Evolutionary conservation across 164 flowering plant species (phyloP).

Genomic region (Chimonanthus praecox): DNA sequence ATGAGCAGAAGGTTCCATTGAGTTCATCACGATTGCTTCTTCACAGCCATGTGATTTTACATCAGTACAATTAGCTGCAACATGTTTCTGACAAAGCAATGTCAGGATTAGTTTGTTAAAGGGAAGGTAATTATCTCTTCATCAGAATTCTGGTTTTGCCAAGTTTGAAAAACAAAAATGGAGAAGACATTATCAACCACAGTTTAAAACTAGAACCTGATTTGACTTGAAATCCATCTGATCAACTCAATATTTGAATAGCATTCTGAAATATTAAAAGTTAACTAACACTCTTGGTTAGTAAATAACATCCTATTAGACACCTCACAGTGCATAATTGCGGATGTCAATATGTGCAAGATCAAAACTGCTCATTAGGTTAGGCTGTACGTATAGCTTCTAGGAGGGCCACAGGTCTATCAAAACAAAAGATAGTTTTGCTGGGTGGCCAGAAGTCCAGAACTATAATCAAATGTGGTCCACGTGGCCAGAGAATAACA

Average conservation of each 20-base stretch:
- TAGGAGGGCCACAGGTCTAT: no score
- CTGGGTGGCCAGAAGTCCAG: no score
- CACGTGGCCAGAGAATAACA: no score
- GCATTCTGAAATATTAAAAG: neutral
- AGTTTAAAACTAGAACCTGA: neutral
- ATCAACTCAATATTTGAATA: no score
- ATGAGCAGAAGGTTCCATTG: constrained; percentile 6
- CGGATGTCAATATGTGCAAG: no score
- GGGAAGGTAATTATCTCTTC: no score
- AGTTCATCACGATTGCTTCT: constrained; percentile 11
- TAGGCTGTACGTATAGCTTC: no score
- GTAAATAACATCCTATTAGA: neutral
- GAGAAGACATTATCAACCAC: neutral
- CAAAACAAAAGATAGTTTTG: no score
- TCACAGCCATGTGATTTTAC: constrained; percentile 23
- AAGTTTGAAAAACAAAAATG: neutral
- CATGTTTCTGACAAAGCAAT: neutral
- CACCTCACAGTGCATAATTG: neutral
- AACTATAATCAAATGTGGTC: no score
- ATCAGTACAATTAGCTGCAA: neutral
- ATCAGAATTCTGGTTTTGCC: no score
- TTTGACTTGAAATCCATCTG: neutral
- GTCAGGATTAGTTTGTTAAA: neutral
- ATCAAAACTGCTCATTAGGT: no score
- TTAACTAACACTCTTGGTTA: neutral